Percentiles rank a stretch among this genome's conserved stretches.
Evolutionary conservation across 2,329 filamentous ascomycete species (phyloP).

Genomic region (Alternaria sp.): DNA sequence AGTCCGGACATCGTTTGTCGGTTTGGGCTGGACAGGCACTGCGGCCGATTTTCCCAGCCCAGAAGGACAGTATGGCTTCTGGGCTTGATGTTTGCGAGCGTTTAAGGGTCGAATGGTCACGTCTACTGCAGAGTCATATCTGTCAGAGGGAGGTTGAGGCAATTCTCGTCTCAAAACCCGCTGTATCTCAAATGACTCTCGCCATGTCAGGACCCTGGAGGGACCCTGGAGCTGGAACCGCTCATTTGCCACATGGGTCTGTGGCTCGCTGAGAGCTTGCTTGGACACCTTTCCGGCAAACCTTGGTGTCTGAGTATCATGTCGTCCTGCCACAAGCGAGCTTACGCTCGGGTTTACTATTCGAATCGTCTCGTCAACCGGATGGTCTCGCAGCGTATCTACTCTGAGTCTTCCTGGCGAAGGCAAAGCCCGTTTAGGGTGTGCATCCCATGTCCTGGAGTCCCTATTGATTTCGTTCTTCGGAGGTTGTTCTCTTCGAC

Average conservation of each 20-base stretch:
- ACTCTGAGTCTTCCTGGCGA: slow-evolving; percentile 8
- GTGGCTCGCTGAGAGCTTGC: background rate
- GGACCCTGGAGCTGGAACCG: background rate
- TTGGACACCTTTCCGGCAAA: slow-evolving; percentile 1
- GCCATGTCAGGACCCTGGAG: slow-evolving; percentile 11
- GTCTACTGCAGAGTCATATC: slow-evolving; percentile 15
- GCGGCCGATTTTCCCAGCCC: background rate
- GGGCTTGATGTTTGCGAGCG: background rate
- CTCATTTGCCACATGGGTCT: background rate
- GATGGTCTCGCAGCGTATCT: background rate
- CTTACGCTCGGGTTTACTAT: slow-evolving; percentile 11
- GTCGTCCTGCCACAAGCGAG: slow-evolving; percentile 7
- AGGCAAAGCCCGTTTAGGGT: slow-evolving; percentile 7
- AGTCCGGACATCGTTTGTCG: background rate
- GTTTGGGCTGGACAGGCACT: background rate
- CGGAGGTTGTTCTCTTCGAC: slow-evolving; percentile 1
- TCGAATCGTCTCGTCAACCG: slow-evolving; percentile 10
- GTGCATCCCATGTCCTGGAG: background rate
- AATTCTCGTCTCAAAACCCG: slow-evolving; percentile 1
- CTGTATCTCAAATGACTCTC: slow-evolving; percentile 15
- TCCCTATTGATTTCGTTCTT: background rate
- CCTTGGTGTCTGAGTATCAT: background rate
- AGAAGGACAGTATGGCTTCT: background rate
- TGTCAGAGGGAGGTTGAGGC: background rate
- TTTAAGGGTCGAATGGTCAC: slow-evolving; percentile 6